A percentile compares a stretch with the other conserved stretches of the same genome.
These are phyloP conservation scores for Peronospora destructor DNA, from an alignment of 352 stramenopile species.

Conservation along the genomic window DNA sequence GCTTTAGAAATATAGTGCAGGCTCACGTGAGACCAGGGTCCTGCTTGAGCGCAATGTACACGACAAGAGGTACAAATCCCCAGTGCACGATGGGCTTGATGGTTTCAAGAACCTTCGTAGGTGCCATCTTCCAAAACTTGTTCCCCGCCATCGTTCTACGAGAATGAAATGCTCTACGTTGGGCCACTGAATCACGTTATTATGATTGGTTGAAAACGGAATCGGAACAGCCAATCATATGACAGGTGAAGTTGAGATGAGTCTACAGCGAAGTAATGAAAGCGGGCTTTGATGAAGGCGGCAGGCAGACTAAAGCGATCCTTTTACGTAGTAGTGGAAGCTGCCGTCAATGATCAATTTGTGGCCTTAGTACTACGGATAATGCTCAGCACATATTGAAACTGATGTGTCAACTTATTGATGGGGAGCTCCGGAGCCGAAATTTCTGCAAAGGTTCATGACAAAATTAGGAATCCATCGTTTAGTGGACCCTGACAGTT, in stretches of 20 bases:
- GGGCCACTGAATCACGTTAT: conserved; percentile 10
- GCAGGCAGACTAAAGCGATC: too few species aligned
- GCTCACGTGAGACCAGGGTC: conserved; percentile 67
- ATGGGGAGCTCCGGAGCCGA: conserved; percentile 41
- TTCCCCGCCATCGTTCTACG: conserved; percentile 26
- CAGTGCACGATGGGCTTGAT: conserved; percentile 82
- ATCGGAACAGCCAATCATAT: conserved; percentile 7
- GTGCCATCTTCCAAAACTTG: conserved; percentile 75
- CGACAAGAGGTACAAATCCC: conserved; percentile 72
- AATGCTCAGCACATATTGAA: conserved; percentile 61
- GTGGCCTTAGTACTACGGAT: conserved; percentile 17
- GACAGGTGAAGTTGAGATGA: not conserved
- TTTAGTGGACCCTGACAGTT: conserved; percentile 69
- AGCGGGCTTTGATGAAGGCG: too few species aligned
- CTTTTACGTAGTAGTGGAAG: conserved; percentile 27
- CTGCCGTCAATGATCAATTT: conserved; percentile 43
- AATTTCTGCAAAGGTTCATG: conserved; percentile 42
- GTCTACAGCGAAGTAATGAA: not conserved
- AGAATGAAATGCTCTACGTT: not conserved
- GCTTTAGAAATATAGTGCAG: conserved; percentile 1
- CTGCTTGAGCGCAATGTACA: conserved; percentile 77
- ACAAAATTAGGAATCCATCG: conserved; percentile 50
- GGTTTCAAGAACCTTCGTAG: conserved; percentile 69
- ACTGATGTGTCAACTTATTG: conserved; percentile 37
- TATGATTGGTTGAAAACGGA: conserved; percentile 6